Base-by-base conservation (phyloP, 1,284 basidiomycete genomes). In the Trametes versicolor region DNA sequence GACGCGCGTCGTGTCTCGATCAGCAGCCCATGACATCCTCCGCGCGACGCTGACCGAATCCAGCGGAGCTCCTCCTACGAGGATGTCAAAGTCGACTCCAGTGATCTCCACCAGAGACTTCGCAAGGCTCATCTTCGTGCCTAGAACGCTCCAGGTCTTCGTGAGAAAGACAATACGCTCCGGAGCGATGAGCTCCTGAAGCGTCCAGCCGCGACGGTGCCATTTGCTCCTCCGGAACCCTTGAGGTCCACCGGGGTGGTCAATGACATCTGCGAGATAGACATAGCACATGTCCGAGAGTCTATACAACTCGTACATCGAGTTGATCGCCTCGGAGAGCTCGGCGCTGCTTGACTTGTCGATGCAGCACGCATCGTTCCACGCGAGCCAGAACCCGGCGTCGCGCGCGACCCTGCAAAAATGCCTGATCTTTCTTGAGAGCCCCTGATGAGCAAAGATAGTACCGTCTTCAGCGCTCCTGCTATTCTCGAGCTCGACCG, bases 21-120 rank as follows among this genome's bases (percentile, higher is more conserved):
- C 8, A 4, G 63, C 47, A 21, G 63, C 63, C 63, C 63, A 64
- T 4, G 63, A 60, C 58, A 64, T 64, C 21, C 63, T 49, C 13
- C 34, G 48, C 15, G 63, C 48, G 41, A 64, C 50, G 54, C 58
- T 60, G 0, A 23, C 36, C 29, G 27, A 36, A 12, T 43, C 39
- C 7, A 41, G 23, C 17, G 13, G 4, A 12, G 17, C 13, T 15
- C 13, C 13, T 12, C 53, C 45, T 6, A 21, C 34, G 21, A 64
- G 49, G 17, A 64, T 50, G 9, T 21, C 63, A 1, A 29, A 6
- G 9, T 29, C 36, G 6, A 64, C 48, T 2, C 48, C 36, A 7
- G 58, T 64, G 29, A 39, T 48, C 48, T 45, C 27, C 37, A 52
- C 32, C 6, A 64, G 43, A 12, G 45, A n/a, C 19, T 17, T 27